phyloP scores from a whole-genome alignment of 2,329 filamentous ascomycete species.

The Tolypocladium amazonense region DNA sequence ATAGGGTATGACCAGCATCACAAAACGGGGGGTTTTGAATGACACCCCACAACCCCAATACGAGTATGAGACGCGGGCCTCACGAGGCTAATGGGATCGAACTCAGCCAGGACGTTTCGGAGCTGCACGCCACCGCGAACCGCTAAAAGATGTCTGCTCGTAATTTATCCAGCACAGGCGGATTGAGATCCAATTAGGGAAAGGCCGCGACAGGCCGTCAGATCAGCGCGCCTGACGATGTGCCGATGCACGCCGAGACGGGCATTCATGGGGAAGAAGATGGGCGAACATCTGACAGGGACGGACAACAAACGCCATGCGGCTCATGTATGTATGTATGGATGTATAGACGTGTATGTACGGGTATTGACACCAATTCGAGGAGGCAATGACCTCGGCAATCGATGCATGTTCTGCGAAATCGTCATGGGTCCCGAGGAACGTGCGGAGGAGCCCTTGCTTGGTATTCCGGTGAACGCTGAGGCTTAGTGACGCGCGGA shows the following conservation, averaged over 20 bases:
- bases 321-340: neutral
- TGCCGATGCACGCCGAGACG: neutral
- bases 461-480: too few relatives aligned
- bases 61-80: neutral
- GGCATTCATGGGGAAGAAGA: neutral
- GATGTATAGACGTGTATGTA: too few relatives aligned
- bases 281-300: neutral
- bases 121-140: neutral
- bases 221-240: neutral
- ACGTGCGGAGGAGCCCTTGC: neutral
- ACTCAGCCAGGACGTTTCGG: neutral
- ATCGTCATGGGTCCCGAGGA: neutral
- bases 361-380: neutral
- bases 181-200: neutral
- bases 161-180: neutral
- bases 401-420: neutral
- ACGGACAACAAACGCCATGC: neutral
- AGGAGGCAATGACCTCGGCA: conserved; percentile 1
- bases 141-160: neutral
- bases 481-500: neutral
- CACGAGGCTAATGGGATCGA: neutral
- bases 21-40: neutral
- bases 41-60: neutral
- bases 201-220: neutral
- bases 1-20: neutral